phyloP scores from a whole-genome alignment of 352 stramenopile genomes.

The Globisporangium cylindrosporum region DNA sequence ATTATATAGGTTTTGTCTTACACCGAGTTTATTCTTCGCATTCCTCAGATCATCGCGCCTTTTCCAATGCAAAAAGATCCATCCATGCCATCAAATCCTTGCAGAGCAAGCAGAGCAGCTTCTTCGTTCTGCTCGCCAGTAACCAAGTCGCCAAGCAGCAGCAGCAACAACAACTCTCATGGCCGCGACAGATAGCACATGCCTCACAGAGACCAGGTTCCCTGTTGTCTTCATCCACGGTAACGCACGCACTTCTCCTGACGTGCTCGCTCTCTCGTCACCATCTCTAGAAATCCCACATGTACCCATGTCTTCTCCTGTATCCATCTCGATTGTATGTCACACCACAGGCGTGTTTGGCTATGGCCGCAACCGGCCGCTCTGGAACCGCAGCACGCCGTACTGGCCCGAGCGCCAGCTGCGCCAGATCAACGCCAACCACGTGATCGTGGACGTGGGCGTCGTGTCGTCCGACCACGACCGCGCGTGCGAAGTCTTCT shows the following conservation, averaged over 20 bases:
- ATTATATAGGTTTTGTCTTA: no score
- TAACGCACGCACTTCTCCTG: conserved; percentile 10
- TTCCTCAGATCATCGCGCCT: not conserved
- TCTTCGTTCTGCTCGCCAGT: not conserved
- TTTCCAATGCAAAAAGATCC: not conserved
- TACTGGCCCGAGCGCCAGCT: conserved; percentile 62
- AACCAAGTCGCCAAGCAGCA: not conserved
- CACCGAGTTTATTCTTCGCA: not conserved
- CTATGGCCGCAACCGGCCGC: conserved; percentile 40
- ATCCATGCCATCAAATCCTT: not conserved
- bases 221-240: conserved; percentile 69
- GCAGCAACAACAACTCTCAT: not conserved
- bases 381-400: conserved; percentile 42
- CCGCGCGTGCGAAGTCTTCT: conserved; percentile 64
- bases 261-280: not conserved
- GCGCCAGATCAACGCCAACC: conserved; percentile 46
- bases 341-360: conserved; percentile 43
- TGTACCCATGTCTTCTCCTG: not conserved
- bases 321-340: not conserved
- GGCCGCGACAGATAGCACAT: not conserved
- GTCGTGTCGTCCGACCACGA: conserved; percentile 66
- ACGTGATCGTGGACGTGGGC: conserved; percentile 58
- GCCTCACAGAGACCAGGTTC: conserved; percentile 30
- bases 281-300: not conserved
- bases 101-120: not conserved